Percentiles rank a stretch among this genome's conserved stretches.
Conservation (phyloP, 192 early-diverging fungal genomes). For the Coemansia javaensis region DNA sequence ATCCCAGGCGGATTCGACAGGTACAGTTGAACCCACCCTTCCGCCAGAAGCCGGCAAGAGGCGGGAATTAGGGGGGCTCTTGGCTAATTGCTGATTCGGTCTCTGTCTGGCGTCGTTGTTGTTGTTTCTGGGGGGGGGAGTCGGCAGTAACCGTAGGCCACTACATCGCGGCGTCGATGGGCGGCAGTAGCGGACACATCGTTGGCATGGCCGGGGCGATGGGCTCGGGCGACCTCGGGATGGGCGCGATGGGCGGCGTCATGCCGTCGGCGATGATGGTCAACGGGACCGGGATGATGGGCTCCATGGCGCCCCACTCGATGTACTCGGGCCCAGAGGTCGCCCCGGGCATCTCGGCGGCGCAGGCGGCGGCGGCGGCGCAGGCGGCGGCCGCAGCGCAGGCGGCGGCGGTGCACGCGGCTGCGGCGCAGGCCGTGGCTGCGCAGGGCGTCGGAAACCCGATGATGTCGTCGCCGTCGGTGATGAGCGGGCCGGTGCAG, state of each 20-base stretch:
- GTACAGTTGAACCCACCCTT: slow-evolving; percentile 7
- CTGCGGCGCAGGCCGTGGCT: slow-evolving; percentile 9
- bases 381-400: slow-evolving; percentile 19
- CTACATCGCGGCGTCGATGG: slow-evolving; percentile 40
- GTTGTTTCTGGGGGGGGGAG: slow-evolving; percentile 1
- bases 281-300: slow-evolving; percentile 33
- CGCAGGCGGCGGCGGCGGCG: slow-evolving; percentile 26
- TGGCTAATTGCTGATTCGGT: not conserved
- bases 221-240: slow-evolving; percentile 21
- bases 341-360: slow-evolving; percentile 27
- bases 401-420: not conserved
- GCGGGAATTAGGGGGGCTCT: not conserved
- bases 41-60: too few relatives aligned
- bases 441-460: slow-evolving; percentile 34
- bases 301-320: slow-evolving; percentile 31
- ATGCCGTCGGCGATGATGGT: slow-evolving; percentile 52
- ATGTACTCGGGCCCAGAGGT: slow-evolving; percentile 38
- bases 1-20: slow-evolving; percentile 37
- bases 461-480: slow-evolving; percentile 47
- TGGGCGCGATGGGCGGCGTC: slow-evolving; percentile 25
- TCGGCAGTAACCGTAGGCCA: slow-evolving; percentile 11
- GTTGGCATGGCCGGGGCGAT: slow-evolving; percentile 36
- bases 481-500: slow-evolving; percentile 40
- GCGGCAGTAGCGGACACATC: slow-evolving; percentile 38
- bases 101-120: not conserved